These are phyloP conservation scores for Fusarium secorum DNA, from an alignment of 2,329 filamentous ascomycete species.

Conservation along the genomic window DNA sequence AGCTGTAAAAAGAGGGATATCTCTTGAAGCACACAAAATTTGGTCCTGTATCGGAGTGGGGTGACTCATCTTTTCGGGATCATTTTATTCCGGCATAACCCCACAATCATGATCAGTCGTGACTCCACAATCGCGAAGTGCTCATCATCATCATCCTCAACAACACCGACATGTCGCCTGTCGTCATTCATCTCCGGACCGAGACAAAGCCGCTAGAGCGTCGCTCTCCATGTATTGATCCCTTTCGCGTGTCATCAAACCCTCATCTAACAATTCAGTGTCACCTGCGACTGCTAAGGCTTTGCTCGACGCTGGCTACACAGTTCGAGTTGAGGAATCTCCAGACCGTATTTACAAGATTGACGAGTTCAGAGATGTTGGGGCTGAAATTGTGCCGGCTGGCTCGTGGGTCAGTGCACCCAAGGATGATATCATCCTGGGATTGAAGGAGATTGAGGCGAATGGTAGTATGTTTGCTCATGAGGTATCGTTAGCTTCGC, in stretches of 20 bases:
- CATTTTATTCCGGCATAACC: no score
- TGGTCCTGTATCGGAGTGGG: no score
- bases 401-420: not conserved
- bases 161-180: not conserved
- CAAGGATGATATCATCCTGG: not conserved
- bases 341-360: not conserved
- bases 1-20: no score
- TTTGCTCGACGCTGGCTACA: not conserved
- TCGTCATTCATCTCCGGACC: not conserved
- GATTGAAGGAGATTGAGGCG: not conserved
- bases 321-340: not conserved
- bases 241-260: no score
- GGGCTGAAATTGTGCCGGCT: rapidly evolving
- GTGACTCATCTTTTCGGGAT: no score
- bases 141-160: no score
- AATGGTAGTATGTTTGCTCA: not conserved
- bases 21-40: no score
- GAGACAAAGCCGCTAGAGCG: not conserved
- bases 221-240: not conserved
- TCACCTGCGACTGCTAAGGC: not conserved
- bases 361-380: not conserved
- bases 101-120: no score
- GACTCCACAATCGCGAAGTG: no score
- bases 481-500: no score
- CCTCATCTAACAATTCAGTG: not conserved